Evolutionary conservation across 2,329 filamentous ascomycete species (phyloP).

Genomic region (Aureobasidium melanogenum): DNA sequence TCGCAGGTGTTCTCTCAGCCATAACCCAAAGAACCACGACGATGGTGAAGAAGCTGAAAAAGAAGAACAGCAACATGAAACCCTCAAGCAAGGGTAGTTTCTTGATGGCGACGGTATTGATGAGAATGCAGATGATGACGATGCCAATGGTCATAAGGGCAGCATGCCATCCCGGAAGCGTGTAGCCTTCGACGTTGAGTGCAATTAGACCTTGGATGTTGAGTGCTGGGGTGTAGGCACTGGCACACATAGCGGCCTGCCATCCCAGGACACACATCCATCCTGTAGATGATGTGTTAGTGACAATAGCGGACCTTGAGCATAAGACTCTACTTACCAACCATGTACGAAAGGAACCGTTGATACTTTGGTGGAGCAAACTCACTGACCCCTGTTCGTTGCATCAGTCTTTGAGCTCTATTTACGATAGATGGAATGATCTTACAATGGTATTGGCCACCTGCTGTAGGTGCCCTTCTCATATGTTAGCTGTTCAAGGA

Average conservation of each 20-base stretch:
- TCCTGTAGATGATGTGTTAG: background rate
- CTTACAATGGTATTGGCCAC: conserved; percentile 12
- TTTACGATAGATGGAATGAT: background rate
- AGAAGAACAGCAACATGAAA: conserved; percentile 29
- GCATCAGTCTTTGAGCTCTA: background rate
- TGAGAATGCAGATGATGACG: background rate
- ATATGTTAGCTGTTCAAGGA: background rate
- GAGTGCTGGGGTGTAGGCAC: conserved; percentile 1
- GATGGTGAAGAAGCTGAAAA: conserved; percentile 29
- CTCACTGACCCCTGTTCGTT: conserved; percentile 1
- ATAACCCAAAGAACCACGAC: conserved; percentile 19
- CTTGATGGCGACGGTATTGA: conserved; percentile 10
- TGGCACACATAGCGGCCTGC: conserved; percentile 6
- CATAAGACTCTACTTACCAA: background rate
- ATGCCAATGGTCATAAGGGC: conserved; percentile 6
- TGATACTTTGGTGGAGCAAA: conserved; percentile 10
- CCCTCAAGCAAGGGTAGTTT: conserved; percentile 24
- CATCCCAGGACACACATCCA: conserved; percentile 11
- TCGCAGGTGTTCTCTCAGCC: conserved; percentile 19
- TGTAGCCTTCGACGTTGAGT: background rate
- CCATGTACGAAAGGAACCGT: conserved; percentile 8
- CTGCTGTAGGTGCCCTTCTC: conserved; percentile 17
- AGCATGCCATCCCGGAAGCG: conserved; percentile 1
- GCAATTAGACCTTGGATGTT: conserved; percentile 7
- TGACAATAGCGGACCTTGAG: background rate